Base-by-base conservation (phyloP, 2,329 filamentous ascomycete species). In the Colletotrichum musicola region DNA sequence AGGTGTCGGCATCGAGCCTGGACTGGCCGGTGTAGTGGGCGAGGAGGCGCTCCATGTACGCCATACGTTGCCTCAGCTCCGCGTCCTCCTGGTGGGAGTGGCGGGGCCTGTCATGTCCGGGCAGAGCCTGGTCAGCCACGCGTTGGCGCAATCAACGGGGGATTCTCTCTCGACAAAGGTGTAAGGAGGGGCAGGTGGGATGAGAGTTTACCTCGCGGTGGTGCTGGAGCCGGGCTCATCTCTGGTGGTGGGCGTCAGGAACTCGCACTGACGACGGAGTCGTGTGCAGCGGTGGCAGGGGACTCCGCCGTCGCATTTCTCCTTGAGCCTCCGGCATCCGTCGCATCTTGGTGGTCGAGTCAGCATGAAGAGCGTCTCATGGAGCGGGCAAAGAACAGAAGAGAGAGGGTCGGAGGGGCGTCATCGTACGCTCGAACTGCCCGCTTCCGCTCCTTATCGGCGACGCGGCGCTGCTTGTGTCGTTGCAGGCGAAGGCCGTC, bases 251-350 rank as follows among this genome's bases (percentile, higher is more conserved):
- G 75, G 80, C 10, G 79, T 76, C 22, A 79, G 80, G 71, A 86
- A 86, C 66, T 83, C 79, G 74, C 85, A 87, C 72, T 82, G 81
- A 50, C 85, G 81, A 67, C 81, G 82, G 71, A 86, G 82, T 67
- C 83, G 84, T 64, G 82, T 78, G 73, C 85, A 88, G 62, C 86
- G 78, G 54, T 84, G 82, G 73, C 85, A 88, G 2, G 86, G 86
- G 18, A 85, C 79, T 57, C 85, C 86, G 54, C 85, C 86, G 72
- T 87, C 85, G 72, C 85, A 88, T 76, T 87, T 86, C 74, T 88
- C 85, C 73, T 88, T 88, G 65, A 85, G 81, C 70, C 84, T 81
- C 67, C 85, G 84, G 74, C 85, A 88, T 60, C 83, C 83, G 73
- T 86, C 84, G 73, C 85, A 88, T 67, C 85, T 87, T 77, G 76